Evolutionary conservation across 148 eudicot genomes (phyloP).

Genomic region (Spergularia bocconei): DNA sequence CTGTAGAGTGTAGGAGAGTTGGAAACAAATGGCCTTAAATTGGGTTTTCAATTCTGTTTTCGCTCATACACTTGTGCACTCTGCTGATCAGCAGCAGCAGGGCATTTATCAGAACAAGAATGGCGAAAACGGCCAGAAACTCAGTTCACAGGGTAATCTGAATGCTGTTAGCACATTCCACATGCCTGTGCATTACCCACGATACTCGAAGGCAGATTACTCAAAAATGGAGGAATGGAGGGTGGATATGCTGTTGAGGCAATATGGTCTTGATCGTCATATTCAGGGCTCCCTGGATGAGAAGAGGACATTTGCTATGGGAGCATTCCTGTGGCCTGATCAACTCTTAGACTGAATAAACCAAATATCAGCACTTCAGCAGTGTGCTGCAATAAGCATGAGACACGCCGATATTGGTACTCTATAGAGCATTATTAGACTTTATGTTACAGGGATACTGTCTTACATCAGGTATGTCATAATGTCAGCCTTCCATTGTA

Average conservation of each 20-base stretch:
- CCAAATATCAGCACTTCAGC: too few species aligned
- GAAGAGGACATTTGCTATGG: constrained; percentile 28
- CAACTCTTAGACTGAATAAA: neutral
- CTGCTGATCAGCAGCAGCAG: constrained; percentile 4
- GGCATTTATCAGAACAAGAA: too few species aligned
- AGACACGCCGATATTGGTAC: too few species aligned
- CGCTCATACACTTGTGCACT: constrained; percentile 15
- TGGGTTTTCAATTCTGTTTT: constrained; percentile 22
- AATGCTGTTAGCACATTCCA: constrained; percentile 22
- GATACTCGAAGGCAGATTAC: constrained; percentile 33
- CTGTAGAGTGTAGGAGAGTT: neutral
- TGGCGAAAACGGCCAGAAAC: neutral
- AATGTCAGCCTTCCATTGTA: too few species aligned
- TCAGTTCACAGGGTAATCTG: neutral
- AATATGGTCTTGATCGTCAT: constrained; percentile 27
- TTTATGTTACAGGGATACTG: too few species aligned
- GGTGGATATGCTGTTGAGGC: constrained; percentile 24
- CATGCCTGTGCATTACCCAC: constrained; percentile 42
- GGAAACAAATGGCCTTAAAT: constrained; percentile 19
- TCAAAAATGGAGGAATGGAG: constrained; percentile 34
- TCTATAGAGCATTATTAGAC: too few species aligned
- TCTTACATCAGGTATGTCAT: too few species aligned
- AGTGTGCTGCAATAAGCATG: too few species aligned
- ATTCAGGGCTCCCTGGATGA: constrained; percentile 24
- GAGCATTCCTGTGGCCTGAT: constrained; percentile 21